Evolutionary conservation across 345 rosid species (phyloP).

Genomic region (Chamaenerion angustifolium): DNA sequence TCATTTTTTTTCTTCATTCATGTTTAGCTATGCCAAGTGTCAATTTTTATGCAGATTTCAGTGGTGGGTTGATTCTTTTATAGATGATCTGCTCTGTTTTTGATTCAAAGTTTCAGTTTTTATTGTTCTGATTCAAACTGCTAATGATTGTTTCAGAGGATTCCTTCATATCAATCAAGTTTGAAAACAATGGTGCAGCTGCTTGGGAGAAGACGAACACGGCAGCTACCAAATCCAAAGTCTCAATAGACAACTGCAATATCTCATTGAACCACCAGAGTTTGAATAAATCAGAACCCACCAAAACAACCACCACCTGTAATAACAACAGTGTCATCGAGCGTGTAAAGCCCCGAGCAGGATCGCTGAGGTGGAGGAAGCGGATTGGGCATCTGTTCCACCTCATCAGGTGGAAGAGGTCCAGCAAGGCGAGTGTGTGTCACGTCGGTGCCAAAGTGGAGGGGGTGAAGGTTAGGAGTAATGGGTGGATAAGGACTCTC

Average conservation of each 20-base stretch:
- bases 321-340: slow-evolving; percentile 45
- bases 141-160: slow-evolving; percentile 34
- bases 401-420: slow-evolving; percentile 61
- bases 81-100: no score
- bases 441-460: slow-evolving; percentile 61
- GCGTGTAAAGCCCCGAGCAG: slow-evolving; percentile 38
- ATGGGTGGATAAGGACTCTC: slow-evolving; percentile 73
- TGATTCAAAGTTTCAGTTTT: no score
- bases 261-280: slow-evolving; percentile 20
- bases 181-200: slow-evolving; percentile 69
- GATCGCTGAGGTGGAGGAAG: slow-evolving; percentile 76
- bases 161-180: slow-evolving; percentile 84
- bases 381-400: slow-evolving; percentile 79
- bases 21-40: no score
- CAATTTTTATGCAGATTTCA: no score
- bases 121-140: no score
- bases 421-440: slow-evolving; percentile 42
- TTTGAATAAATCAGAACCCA: neutral
- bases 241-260: slow-evolving; percentile 33
- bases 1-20: no score
- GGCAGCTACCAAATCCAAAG: slow-evolving; percentile 27
- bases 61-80: no score
- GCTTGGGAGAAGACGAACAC: slow-evolving; percentile 58
- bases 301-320: neutral
- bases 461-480: slow-evolving; percentile 55